Conservation (phyloP, 129 eudicot species). For the Calendula officinalis region DNA sequence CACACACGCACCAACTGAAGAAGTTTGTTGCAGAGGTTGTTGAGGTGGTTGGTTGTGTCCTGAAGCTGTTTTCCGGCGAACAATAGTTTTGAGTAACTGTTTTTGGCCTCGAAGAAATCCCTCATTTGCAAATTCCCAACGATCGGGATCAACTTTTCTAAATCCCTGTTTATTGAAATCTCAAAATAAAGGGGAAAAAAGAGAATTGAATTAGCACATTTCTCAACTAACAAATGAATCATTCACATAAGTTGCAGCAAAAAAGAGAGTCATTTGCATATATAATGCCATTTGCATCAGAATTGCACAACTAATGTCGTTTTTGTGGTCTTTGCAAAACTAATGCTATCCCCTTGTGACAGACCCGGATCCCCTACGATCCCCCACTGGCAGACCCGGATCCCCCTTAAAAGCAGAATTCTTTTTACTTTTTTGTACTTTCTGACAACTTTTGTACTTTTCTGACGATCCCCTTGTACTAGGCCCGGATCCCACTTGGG, state of each 20-base stretch:
- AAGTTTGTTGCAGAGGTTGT: conserved; percentile 48
- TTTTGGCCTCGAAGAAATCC: conserved; percentile 82
- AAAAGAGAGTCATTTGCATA: too few relatives aligned
- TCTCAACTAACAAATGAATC: conserved; percentile 9
- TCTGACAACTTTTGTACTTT: too few relatives aligned
- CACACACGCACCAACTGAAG: conserved; percentile 70
- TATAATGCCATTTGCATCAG: too few relatives aligned
- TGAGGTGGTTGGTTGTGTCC: conserved; percentile 58
- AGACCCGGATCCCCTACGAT: too few relatives aligned
- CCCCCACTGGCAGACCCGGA: too few relatives aligned
- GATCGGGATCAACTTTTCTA: conserved; percentile 85
- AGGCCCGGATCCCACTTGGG: too few relatives aligned
- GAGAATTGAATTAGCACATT: conserved; percentile 9
- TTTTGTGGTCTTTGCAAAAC: too few relatives aligned
- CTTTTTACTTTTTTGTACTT: too few relatives aligned
- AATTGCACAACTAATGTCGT: too few relatives aligned
- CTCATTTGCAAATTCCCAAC: conserved; percentile 94
- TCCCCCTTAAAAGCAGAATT: too few relatives aligned
- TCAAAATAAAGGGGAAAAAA: conserved; percentile 1
- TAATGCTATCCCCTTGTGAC: too few relatives aligned
- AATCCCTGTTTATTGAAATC: conserved; percentile 57
- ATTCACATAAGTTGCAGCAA: not conserved
- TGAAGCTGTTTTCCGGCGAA: conserved; percentile 61
- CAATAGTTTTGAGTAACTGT: conserved; percentile 64
- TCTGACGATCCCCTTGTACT: too few relatives aligned